Evolutionary conservation across 148 eudicot species (phyloP).

Genomic region (Tetragonia tetragonoides): DNA sequence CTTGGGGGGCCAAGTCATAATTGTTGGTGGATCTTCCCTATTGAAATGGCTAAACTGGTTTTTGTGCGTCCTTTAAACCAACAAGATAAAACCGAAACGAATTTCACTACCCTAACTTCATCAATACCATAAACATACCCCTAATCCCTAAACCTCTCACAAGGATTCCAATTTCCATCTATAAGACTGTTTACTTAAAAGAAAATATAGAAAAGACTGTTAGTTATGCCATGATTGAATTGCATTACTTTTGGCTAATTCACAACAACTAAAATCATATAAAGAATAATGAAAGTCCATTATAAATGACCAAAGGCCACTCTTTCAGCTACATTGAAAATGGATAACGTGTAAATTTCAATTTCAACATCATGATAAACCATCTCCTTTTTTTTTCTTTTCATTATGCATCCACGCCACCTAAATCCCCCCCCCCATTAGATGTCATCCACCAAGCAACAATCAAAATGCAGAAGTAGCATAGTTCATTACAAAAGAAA

Average conservation of each 20-base stretch:
- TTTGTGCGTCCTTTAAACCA: neutral
- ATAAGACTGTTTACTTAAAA: neutral
- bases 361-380: neutral
- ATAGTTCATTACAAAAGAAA: neutral
- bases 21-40: neutral
- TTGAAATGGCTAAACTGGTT: neutral
- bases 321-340: neutral
- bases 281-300: too few relatives aligned
- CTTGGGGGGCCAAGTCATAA: neutral
- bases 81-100: neutral
- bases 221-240: too few relatives aligned
- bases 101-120: neutral
- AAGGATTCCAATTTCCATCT: neutral
- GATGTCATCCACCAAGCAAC: neutral
- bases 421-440: neutral
- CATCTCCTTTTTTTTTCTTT: neutral
- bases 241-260: neutral
- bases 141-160: neutral
- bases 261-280: neutral
- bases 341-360: neutral
- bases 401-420: neutral
- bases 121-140: neutral
- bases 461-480: neutral
- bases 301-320: neutral
- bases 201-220: too few relatives aligned